Percentiles rank a stretch among this genome's conserved stretches.
Evolutionary conservation across 2,329 filamentous ascomycete genomes (phyloP).

Genomic region (Fusarium sp.): DNA sequence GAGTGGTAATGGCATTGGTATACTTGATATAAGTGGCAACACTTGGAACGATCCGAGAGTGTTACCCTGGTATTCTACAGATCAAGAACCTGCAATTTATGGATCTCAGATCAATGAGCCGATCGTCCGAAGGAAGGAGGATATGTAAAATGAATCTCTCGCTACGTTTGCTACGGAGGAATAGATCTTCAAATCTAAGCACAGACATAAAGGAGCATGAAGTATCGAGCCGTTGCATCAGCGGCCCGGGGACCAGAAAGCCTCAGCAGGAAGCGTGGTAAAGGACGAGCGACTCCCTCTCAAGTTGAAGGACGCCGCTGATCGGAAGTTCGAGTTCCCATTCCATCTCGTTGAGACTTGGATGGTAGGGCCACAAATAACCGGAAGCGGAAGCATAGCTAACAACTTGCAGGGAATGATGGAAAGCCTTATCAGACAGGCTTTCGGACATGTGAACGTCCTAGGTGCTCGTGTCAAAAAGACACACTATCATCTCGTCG

Average conservation of each 20-base stretch:
- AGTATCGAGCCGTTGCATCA: background rate
- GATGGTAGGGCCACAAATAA: slow-evolving; percentile 66
- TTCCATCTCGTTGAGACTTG: slow-evolving; percentile 86
- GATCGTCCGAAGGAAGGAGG: too few species aligned
- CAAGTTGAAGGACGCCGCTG: slow-evolving; percentile 86
- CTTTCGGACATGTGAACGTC: slow-evolving; percentile 80
- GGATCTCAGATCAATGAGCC: too few species aligned
- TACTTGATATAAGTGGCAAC: too few species aligned
- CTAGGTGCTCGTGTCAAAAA: slow-evolving; percentile 80
- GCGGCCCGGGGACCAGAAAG: background rate
- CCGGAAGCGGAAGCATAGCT: slow-evolving; percentile 19
- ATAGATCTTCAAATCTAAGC: background rate
- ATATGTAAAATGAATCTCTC: too few species aligned
- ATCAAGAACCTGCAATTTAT: too few species aligned
- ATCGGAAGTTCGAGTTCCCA: slow-evolving; percentile 91
- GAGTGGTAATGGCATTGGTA: too few species aligned
- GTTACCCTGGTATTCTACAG: too few species aligned
- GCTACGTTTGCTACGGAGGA: too few species aligned
- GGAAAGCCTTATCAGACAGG: slow-evolving; percentile 80
- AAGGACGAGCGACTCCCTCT: background rate
- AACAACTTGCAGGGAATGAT: slow-evolving; percentile 77
- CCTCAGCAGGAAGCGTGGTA: background rate
- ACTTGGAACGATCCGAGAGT: too few species aligned
- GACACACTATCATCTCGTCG: slow-evolving; percentile 83
- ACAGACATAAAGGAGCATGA: background rate